Conservation (phyloP, 1,139 yeast species). For the Insectozyma bohioensis region DNA sequence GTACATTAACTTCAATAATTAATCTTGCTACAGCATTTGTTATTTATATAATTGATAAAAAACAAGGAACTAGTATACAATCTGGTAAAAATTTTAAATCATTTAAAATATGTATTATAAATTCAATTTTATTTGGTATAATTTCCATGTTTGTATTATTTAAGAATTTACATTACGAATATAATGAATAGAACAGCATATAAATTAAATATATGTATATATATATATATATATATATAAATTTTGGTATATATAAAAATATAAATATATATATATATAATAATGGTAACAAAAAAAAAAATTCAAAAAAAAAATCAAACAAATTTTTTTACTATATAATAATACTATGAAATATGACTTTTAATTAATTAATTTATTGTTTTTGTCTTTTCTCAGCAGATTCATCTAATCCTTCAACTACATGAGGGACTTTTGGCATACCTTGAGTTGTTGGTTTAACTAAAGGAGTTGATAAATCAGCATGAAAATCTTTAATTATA, state of each 20-base stretch:
- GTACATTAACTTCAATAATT: slow-evolving; percentile 22
- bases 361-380: no score
- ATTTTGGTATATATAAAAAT: not conserved
- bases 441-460: slow-evolving; percentile 13
- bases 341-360: no score
- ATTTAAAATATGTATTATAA: slow-evolving; percentile 22
- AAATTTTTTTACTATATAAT: no score
- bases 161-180: slow-evolving; percentile 3
- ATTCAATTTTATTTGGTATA: slow-evolving; percentile 24
- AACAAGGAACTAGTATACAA: slow-evolving; percentile 18
- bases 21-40: slow-evolving; percentile 22
- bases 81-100: slow-evolving; percentile 24
- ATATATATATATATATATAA: not conserved
- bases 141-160: slow-evolving; percentile 17
- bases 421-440: slow-evolving; percentile 13
- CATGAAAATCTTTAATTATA: slow-evolving; percentile 90
- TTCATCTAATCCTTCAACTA: slow-evolving; percentile 13
- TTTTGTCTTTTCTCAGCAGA: slow-evolving; percentile 12
- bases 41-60: slow-evolving; percentile 20
- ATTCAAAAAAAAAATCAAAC: no score
- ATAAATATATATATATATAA: slow-evolving; percentile 1
- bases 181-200: not conserved
- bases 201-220: no score
- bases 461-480: slow-evolving; percentile 44
- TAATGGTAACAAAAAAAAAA: no score